These are phyloP conservation scores for Helicosporidium sp. DNA, from an alignment of 139 green algal genomes.

Conservation along the genomic window DNA sequence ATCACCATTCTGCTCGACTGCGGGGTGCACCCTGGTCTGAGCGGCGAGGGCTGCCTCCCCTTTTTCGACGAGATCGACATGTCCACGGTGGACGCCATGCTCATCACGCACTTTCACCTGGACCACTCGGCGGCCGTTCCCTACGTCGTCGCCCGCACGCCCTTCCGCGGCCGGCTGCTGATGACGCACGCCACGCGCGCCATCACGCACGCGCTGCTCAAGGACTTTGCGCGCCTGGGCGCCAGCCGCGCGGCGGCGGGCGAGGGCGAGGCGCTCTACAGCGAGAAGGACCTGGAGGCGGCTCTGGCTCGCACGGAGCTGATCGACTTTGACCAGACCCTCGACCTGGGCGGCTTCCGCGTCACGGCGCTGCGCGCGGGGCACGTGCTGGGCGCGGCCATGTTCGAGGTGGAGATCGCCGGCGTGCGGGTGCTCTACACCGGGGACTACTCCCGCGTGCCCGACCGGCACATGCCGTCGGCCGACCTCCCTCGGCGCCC, in stretches of 20 bases:
- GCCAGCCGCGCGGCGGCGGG: constrained; percentile 13
- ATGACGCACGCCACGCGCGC: constrained; percentile 98
- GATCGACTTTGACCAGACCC: constrained; percentile 88
- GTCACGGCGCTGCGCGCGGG: constrained; percentile 75
- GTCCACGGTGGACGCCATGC: constrained; percentile 56
- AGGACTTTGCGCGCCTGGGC: constrained; percentile 60
- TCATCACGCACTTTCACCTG: constrained; percentile 97
- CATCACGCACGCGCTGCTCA: constrained; percentile 80
- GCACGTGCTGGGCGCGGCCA: constrained; percentile 92
- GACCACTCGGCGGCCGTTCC: constrained; percentile 92
- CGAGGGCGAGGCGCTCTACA: constrained; percentile 55
- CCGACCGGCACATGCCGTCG: constrained; percentile 68
- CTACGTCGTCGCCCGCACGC: constrained; percentile 67
- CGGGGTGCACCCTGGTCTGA: constrained; percentile 83
- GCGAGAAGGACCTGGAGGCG: constrained; percentile 59
- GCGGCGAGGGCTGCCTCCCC: constrained; percentile 60
- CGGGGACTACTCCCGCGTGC: constrained; percentile 64
- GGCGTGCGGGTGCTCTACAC: constrained; percentile 88
- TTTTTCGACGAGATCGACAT: constrained; percentile 80
- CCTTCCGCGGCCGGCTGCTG: constrained; percentile 77
- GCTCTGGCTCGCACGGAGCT: constrained; percentile 77
- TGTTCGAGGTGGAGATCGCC: constrained; percentile 93
- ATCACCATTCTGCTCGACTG: constrained; percentile 87
- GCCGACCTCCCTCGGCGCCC: constrained; percentile 67
- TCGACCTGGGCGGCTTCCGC: constrained; percentile 59